Evolutionary conservation across 768 basidiomycete genomes (phyloP).

Genomic region (Lactarius akahatsu): DNA sequence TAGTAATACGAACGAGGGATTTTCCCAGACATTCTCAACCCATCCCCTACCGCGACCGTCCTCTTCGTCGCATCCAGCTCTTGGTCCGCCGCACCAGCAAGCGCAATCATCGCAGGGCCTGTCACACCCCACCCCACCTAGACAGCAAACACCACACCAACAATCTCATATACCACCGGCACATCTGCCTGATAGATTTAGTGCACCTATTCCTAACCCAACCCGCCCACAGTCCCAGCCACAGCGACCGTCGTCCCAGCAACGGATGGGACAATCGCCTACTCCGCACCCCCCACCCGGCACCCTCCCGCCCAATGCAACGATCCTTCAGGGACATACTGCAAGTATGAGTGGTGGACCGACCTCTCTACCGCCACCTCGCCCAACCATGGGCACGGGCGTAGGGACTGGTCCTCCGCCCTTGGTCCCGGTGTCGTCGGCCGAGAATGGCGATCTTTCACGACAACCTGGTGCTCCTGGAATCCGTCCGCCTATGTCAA

Average conservation of each 20-base stretch:
- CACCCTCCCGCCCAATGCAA: constrained; percentile 37
- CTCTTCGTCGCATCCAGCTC: constrained; percentile 37
- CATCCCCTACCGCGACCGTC: constrained; percentile 37
- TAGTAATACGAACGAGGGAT: constrained; percentile 34
- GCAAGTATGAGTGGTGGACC: constrained; percentile 24
- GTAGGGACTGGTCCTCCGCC: constrained; percentile 17
- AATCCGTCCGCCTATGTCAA: constrained; percentile 15
- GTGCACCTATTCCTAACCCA: constrained; percentile 30
- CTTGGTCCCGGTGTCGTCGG: constrained; percentile 17
- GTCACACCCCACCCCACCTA: constrained; percentile 22
- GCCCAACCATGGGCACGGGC: constrained; percentile 4
- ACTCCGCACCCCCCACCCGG: constrained; percentile 47
- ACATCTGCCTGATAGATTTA: constrained; percentile 15
- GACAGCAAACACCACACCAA: constrained; percentile 28
- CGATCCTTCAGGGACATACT: constrained; percentile 29
- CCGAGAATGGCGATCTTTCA: constrained; percentile 22
- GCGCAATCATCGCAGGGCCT: constrained; percentile 16
- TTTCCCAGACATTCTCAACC: constrained; percentile 38
- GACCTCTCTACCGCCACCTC: constrained; percentile 18
- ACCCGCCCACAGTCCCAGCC: constrained; percentile 33
- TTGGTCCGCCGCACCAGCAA: constrained; percentile 19
- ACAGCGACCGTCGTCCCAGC: constrained; percentile 41
- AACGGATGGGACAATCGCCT: constrained; percentile 44
- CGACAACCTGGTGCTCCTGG: constrained; percentile 19
- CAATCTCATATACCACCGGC: constrained; percentile 27